phyloP scores from a whole-genome alignment of 345 rosid species.

The Boechera stricta region DNA sequence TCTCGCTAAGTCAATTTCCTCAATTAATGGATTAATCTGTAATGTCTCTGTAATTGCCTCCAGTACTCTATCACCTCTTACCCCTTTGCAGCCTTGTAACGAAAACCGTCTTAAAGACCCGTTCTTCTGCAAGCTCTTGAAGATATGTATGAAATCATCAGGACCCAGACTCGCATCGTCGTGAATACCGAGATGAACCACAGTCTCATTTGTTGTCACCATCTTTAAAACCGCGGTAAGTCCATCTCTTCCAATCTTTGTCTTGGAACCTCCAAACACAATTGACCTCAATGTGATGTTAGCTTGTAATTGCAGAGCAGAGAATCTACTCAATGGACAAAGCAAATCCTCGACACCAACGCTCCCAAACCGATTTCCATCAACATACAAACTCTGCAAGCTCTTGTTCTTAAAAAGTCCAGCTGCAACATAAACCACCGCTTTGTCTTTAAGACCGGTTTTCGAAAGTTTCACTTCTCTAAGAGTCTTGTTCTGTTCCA shows the following conservation, averaged over 20 bases:
- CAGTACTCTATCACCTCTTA: slow-evolving; percentile 69
- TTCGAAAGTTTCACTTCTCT: slow-evolving; percentile 74
- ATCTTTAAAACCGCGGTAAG: slow-evolving; percentile 76
- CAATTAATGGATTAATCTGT: slow-evolving; percentile 89
- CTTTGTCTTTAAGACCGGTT: slow-evolving; percentile 87
- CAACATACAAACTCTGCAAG: slow-evolving; percentile 69
- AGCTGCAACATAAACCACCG: slow-evolving; percentile 84
- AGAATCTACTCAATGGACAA: slow-evolving; percentile 92
- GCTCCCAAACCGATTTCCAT: slow-evolving; percentile 82
- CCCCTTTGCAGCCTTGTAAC: slow-evolving; percentile 86
- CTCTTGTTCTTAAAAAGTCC: slow-evolving; percentile 85
- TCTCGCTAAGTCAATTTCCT: slow-evolving; percentile 79
- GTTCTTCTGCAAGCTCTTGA: slow-evolving; percentile 77
- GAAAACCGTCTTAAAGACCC: slow-evolving; percentile 73
- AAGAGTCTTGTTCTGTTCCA: slow-evolving; percentile 80
- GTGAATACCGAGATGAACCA: slow-evolving; percentile 66
- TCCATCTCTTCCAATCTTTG: slow-evolving; percentile 79
- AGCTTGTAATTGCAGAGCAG: slow-evolving; percentile 85
- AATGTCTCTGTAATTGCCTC: slow-evolving; percentile 74
- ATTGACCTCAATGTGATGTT: slow-evolving; percentile 73
- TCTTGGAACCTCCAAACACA: slow-evolving; percentile 70
- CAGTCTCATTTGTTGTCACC: slow-evolving; percentile 75
- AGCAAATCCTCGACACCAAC: slow-evolving; percentile 78
- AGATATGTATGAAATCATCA: slow-evolving; percentile 69
- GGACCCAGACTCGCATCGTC: slow-evolving; percentile 81